These are phyloP conservation scores for Candida adriatica DNA, from an alignment of 805 yeast species.

Conservation along the genomic window DNA sequence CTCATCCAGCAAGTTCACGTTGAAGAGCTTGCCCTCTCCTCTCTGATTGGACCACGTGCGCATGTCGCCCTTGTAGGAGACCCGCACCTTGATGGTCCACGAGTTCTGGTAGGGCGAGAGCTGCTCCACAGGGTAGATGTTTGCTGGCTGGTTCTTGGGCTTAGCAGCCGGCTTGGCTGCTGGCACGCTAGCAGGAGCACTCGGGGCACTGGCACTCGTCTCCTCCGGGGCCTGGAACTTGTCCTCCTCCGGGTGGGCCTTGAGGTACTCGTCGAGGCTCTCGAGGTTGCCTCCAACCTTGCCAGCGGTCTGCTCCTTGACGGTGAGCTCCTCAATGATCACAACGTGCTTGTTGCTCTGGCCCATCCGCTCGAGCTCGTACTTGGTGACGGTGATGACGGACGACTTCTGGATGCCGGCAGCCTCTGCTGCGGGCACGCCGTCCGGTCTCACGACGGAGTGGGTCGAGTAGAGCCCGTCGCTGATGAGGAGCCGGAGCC, in stretches of 20 bases:
- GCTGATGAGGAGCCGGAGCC: constrained; percentile 40
- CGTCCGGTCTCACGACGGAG: constrained; percentile 46
- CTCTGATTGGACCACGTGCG: constrained; percentile 81
- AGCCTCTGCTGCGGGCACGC: constrained; percentile 36
- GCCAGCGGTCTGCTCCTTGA: constrained; percentile 30
- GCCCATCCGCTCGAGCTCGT: constrained; percentile 35
- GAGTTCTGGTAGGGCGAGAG: constrained; percentile 84
- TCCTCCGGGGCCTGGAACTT: constrained; percentile 10
- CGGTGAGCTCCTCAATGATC: constrained; percentile 18
- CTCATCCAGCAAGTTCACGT: constrained; percentile 83
- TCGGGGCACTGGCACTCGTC: constrained; percentile 16
- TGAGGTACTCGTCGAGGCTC: constrained; percentile 51
- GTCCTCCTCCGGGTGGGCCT: constrained; percentile 51
- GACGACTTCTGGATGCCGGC: constrained; percentile 40
- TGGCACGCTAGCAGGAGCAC: constrained; percentile 11
- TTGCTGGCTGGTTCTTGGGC: constrained; percentile 26
- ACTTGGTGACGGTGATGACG: constrained; percentile 35
- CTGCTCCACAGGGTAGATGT: constrained; percentile 71
- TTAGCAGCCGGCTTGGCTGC: constrained; percentile 8
- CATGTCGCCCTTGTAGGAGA: constrained; percentile 79
- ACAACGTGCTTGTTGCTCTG: constrained; percentile 25
- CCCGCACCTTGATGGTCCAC: constrained; percentile 94
- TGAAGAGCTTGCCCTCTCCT: constrained; percentile 88
- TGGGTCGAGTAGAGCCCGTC: constrained; percentile 47
- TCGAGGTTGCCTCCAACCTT: constrained; percentile 32